Evolutionary conservation across 1,284 basidiomycete genomes (phyloP).

Genomic region (Microbotryum intermedium): DNA sequence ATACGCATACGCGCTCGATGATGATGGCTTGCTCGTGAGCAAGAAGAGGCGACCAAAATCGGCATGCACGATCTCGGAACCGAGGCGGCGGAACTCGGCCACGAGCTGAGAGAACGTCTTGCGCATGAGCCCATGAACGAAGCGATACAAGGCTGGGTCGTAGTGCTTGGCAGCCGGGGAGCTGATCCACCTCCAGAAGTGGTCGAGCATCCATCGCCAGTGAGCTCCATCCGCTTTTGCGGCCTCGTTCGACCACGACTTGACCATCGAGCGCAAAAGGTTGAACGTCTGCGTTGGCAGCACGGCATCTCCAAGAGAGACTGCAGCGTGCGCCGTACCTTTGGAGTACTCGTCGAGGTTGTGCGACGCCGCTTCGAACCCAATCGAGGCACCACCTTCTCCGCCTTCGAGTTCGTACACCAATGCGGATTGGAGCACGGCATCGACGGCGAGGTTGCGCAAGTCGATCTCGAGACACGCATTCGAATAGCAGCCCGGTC

Average conservation of each 20-base stretch:
- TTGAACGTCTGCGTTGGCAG: conserved; percentile 83
- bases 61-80: conserved; percentile 89
- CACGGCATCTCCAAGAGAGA: conserved; percentile 82
- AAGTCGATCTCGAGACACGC: conserved; percentile 86
- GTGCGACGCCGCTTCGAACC: conserved; percentile 85
- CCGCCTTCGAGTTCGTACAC: conserved; percentile 97
- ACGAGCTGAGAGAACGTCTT: conserved; percentile 96
- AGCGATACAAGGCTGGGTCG: conserved; percentile 87
- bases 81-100: conserved; percentile 91
- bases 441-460: conserved; percentile 86
- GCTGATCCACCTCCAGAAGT: conserved; percentile 97
- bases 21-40: conserved; percentile 83
- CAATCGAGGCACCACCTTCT: conserved; percentile 65
- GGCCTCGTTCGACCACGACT: conserved; percentile 79
- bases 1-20: conserved; percentile 89
- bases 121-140: conserved; percentile 91
- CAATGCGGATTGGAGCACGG: conserved; percentile 84
- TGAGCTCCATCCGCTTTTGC: conserved; percentile 57
- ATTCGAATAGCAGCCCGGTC: conserved; percentile 81
- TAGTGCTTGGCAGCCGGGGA: conserved; percentile 78
- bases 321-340: conserved; percentile 58
- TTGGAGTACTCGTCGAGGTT: conserved; percentile 84
- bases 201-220: conserved; percentile 53
- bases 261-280: conserved; percentile 80
- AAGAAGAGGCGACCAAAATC: conserved; percentile 86